Conservation (phyloP, 2,329 filamentous ascomycete species). For the Neoscytalidium dimidiatum region DNA sequence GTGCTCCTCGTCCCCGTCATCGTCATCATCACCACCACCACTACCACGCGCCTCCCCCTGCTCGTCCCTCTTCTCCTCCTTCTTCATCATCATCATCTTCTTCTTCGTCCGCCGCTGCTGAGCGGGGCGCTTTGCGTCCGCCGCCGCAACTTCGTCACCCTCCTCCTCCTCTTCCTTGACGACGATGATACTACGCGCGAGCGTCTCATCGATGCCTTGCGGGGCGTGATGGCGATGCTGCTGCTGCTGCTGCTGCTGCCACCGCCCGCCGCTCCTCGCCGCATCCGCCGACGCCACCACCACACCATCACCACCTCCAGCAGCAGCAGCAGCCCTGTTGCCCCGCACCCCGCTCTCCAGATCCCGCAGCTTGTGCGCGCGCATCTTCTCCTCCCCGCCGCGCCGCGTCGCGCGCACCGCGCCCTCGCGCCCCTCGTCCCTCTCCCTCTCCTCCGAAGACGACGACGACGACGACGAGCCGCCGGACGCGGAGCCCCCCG, state of each 20-base stretch:
- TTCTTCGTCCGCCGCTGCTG: neutral
- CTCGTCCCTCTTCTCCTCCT: neutral
- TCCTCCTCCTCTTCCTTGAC: constrained; percentile 5
- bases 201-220: constrained; percentile 22
- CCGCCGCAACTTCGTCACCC: constrained; percentile 13
- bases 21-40: neutral
- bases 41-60: neutral
- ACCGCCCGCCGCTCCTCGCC: neutral
- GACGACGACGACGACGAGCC: neutral
- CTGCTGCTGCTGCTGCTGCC: neutral
- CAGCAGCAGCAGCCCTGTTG: no score
- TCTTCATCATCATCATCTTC: neutral
- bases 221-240: neutral
- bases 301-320: no score
- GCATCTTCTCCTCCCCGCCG: constrained; percentile 32
- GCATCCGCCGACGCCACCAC: neutral
- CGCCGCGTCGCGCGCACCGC: neutral
- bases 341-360: constrained; percentile 13
- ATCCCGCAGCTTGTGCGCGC: constrained; percentile 36
- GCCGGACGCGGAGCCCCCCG: neutral
- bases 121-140: neutral
- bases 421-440: neutral
- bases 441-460: neutral
- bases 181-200: no score
- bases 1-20: neutral